Base-by-base conservation (phyloP, 257 asterid genomes). In the Voacanga thouarsii region DNA sequence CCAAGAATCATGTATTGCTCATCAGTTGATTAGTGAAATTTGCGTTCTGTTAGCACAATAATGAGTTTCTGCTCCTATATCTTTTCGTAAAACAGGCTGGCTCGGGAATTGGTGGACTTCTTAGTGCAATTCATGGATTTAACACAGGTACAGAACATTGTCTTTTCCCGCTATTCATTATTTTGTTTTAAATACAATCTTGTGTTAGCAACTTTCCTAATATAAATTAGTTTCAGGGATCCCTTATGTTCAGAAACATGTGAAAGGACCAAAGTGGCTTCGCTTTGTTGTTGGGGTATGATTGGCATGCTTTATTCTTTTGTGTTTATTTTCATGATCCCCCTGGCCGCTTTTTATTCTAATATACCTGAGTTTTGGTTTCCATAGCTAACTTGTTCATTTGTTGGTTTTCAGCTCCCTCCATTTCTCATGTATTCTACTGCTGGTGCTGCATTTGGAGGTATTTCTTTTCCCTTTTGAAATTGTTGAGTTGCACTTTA, bases 401-500 rank as follows among this genome's bases (percentile, higher is more conserved):
- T 11, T 41, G 26, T 78, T 77, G 74, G 50, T 70, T 81, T 61
- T 71, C 88, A 90, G 94, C 75, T 92, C 81, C 94, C 97, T 55
- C 89, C 95, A 69, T 89, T 92, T 49, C 82, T 92, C 37, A 80
- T 89, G 82, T 92, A 86, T 82, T 86, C 99, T 65, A 94, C 95
- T 24, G 92, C 96, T 78, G 88, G 97, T 83, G 92, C 98, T 68
- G 90, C 91, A 71, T 90, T 92, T 90, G 98, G 98, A 87, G 98
- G 99, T 92, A 87, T 73, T 85, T 71, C 69, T 79, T 23, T 30
- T 78, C 71, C 51, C 60, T 24, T 2, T 30, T 71, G 3, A 56
- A 68, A 74, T 71, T 30, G 33, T 30, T 75, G 67, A 41, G 26
- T 37, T 73, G 14, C 12, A 26, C 59, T 53, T 19, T 55, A 33